phyloP scores from a whole-genome alignment of 2,329 filamentous ascomycete species.

The Fusarium setosum region DNA sequence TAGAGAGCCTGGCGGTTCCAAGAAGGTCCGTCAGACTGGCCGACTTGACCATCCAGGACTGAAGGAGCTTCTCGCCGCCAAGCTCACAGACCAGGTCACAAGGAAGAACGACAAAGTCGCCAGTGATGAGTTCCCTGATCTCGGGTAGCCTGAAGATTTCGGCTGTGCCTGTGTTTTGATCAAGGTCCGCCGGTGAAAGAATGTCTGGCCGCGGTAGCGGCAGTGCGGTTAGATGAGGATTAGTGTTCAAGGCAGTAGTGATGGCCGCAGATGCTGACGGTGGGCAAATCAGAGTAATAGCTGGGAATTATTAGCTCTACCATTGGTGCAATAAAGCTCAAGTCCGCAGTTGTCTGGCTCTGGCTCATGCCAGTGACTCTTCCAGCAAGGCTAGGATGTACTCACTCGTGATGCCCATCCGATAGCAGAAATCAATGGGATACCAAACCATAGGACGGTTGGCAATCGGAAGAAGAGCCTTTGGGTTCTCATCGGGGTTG shows the following conservation, averaged over 20 bases:
- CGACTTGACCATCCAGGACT: conserved; percentile 92
- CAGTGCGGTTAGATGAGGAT: conserved; percentile 80
- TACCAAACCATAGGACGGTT: conserved; percentile 94
- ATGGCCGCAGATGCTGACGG: conserved; percentile 75
- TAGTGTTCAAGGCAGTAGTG: conserved; percentile 77
- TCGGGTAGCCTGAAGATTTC: conserved; percentile 88
- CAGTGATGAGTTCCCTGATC: conserved; percentile 80
- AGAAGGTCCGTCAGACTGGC: conserved; percentile 74
- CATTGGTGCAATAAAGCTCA: too few relatives aligned
- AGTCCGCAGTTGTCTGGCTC: too few relatives aligned
- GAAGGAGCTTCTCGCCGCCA: conserved; percentile 82
- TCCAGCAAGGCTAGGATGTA: conserved; percentile 13
- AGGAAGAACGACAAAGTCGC: conserved; percentile 90
- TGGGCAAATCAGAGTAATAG: conserved; percentile 72
- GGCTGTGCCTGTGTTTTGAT: conserved; percentile 88
- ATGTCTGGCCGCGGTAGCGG: conserved; percentile 80
- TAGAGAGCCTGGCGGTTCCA: conserved; percentile 57
- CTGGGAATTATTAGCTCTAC: conserved; percentile 54
- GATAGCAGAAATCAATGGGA: conserved; percentile 85
- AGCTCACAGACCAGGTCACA: conserved; percentile 95
- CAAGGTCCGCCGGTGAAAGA: conserved; percentile 79
- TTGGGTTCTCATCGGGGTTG: conserved; percentile 82
- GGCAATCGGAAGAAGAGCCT: conserved; percentile 84
- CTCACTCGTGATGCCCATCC: conserved; percentile 80
- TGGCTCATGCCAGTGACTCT: neutral